Evolutionary conservation across 2,329 filamentous ascomycete species (phyloP), one percentile per base, ranked within the genome.

Genomic region (Botrytis pseudocinerea): DNA sequence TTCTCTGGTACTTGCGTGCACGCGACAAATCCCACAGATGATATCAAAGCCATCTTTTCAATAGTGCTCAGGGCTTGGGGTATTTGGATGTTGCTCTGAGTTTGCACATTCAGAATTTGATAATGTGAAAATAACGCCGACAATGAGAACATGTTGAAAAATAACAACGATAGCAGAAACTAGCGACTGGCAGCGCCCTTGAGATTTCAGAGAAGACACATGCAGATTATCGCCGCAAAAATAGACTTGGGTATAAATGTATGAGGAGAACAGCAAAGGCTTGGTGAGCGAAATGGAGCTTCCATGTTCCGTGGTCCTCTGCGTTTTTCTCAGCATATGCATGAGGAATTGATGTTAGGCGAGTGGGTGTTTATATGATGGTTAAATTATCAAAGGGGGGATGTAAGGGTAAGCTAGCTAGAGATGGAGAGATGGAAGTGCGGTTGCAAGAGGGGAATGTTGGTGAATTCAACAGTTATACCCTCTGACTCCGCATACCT

Each of bases 391-490:
- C n/a, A 16, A 57, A 4, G n/a, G 28, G 7, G 1, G 28, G n/a
- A 16, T 22, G 0, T 20, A 10, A 3, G n/a, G 3, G 28, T 5
- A 59, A 20, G 28, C 18, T 32, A 35, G n/a, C 28, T 28, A 18
- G 6, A n/a, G 25, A 54, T n/a, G 10, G 25, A 32, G 16, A 32
- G 4, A 51, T 51, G 10, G 22, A n/a, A n/a, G 4, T 51, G 48
- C 1, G 0, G 2, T 28, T 25, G 25, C 1, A 28, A 16, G 2
- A 54, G n/a, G 28, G 14, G 14, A 2, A n/a, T 28, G 2, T 14
- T 54, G 25, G 25, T 54, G 51, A 28, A 54, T 8, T 0, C 16
- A 54, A 2, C 25, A 54, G 25, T 28, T 8, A 3, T 0, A 1
- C 2, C 5, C 14, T 54, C 51, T 28, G 25, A 54, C 2, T 16